These are phyloP conservation scores for Aspergillus sclerotialis DNA, from an alignment of 2,329 filamentous ascomycete genomes.

Conservation along the genomic window DNA sequence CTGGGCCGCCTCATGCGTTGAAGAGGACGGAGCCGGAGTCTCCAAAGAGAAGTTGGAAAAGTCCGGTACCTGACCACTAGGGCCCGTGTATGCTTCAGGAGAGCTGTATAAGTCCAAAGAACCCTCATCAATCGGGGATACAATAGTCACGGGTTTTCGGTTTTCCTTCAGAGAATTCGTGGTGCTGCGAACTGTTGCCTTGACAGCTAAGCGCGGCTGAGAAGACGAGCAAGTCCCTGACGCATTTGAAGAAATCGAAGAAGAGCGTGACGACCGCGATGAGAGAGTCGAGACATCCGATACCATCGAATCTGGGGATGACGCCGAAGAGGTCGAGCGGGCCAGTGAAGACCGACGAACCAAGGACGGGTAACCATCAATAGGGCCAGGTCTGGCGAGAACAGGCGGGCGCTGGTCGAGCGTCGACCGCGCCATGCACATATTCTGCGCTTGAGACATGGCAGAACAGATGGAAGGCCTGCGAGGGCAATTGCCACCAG, in stretches of 20 bases:
- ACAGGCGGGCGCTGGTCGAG: constrained; percentile 44
- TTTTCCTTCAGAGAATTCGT: constrained; percentile 31
- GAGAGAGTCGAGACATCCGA: constrained; percentile 53
- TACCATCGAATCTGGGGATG: constrained; percentile 57
- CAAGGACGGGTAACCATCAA: constrained; percentile 44
- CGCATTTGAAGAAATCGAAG: constrained; percentile 38
- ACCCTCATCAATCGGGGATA: constrained; percentile 33
- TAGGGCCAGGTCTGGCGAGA: constrained; percentile 28
- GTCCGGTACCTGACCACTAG: constrained; percentile 22
- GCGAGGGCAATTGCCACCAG: constrained; percentile 40
- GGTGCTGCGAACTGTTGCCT: constrained; percentile 34
- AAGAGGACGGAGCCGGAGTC: constrained; percentile 16
- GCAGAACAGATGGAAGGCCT: constrained; percentile 53
- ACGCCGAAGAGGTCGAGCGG: constrained; percentile 46
- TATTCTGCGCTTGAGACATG: constrained; percentile 52
- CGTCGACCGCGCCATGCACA: constrained; percentile 49
- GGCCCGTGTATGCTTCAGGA: constrained; percentile 23
- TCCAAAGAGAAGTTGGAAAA: constrained; percentile 29
- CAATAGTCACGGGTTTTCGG: constrained; percentile 29
- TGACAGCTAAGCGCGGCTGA: constrained; percentile 30
- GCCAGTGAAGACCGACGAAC: constrained; percentile 43
- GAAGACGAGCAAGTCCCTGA: constrained; percentile 24
- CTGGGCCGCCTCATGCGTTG: constrained; percentile 32
- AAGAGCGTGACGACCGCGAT: constrained; percentile 47
- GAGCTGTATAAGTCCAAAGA: constrained; percentile 28